Evolutionary conservation across 1,284 basidiomycete genomes (phyloP).

Genomic region (Austropuccinia psidii): DNA sequence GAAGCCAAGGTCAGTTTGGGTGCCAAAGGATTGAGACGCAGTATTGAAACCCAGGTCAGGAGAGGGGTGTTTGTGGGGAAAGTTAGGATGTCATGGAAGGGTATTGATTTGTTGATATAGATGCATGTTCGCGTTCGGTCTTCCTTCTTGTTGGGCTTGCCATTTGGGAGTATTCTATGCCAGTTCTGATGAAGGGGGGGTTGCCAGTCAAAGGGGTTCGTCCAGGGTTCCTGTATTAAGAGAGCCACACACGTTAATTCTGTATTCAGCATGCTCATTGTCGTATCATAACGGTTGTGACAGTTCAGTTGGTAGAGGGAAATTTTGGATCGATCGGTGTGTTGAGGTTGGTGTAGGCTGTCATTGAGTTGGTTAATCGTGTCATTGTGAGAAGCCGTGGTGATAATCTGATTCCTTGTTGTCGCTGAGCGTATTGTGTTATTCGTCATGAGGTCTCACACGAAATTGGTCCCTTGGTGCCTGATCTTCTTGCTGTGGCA

Average conservation of each 20-base stretch:
- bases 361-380: too few relatives aligned
- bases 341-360: too few relatives aligned
- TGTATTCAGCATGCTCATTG: neutral
- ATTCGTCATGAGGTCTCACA: too few relatives aligned
- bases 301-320: slow-evolving; percentile 16
- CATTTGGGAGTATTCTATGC: neutral
- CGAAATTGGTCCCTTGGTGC: too few relatives aligned
- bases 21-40: too few relatives aligned
- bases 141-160: neutral
- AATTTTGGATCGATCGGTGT: too few relatives aligned
- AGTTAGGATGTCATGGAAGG: neutral
- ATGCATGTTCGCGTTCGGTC: neutral
- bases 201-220: neutral
- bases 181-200: neutral
- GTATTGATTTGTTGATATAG: neutral
- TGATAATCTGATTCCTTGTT: too few relatives aligned
- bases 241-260: neutral
- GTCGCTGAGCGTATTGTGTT: too few relatives aligned
- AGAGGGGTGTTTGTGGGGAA: neutral
- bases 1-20: neutral
- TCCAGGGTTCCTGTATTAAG: neutral
- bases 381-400: too few relatives aligned
- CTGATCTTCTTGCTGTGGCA: too few relatives aligned
- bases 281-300: slow-evolving; percentile 15
- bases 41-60: too few relatives aligned